These are phyloP conservation scores for Pseudotsuga menziesii DNA, from an alignment of 75 land plant species.

Conservation along the genomic window DNA sequence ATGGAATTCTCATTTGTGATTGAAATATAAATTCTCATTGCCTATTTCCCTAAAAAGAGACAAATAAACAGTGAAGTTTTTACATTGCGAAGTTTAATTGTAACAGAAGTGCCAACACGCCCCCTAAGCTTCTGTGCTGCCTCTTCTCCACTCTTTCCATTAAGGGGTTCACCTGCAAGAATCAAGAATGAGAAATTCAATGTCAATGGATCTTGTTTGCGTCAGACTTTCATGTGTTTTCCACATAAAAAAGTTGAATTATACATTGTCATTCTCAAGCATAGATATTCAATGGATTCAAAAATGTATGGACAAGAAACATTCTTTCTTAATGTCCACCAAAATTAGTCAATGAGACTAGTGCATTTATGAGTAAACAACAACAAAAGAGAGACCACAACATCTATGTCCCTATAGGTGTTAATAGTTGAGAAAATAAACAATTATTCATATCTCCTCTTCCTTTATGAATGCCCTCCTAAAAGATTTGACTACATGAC, in stretches of 20 bases:
- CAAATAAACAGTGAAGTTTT: conserved; percentile 1
- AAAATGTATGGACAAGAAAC: background rate
- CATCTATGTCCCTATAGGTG: background rate
- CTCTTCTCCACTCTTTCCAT: conserved; percentile 78
- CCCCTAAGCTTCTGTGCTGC: conserved; percentile 94
- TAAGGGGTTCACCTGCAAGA: conserved; percentile 58
- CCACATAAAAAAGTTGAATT: background rate
- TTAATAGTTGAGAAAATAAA: no score
- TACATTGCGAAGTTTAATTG: conserved; percentile 62
- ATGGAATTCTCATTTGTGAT: background rate
- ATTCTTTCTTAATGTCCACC: background rate
- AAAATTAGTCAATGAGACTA: background rate
- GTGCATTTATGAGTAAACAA: background rate
- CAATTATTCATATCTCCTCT: no score
- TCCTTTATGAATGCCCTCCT: no score
- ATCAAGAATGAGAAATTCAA: background rate
- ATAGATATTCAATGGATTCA: background rate
- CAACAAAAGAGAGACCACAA: background rate
- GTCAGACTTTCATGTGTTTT: background rate
- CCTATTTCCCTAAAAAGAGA: background rate
- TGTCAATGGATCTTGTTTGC: background rate
- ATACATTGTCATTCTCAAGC: background rate
- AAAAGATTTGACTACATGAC: no score
- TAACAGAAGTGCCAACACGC: conserved; percentile 82
- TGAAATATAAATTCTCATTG: background rate